These are phyloP conservation scores for Neoboletus subvelutipes DNA, from an alignment of 768 basidiomycete species.

Conservation along the genomic window DNA sequence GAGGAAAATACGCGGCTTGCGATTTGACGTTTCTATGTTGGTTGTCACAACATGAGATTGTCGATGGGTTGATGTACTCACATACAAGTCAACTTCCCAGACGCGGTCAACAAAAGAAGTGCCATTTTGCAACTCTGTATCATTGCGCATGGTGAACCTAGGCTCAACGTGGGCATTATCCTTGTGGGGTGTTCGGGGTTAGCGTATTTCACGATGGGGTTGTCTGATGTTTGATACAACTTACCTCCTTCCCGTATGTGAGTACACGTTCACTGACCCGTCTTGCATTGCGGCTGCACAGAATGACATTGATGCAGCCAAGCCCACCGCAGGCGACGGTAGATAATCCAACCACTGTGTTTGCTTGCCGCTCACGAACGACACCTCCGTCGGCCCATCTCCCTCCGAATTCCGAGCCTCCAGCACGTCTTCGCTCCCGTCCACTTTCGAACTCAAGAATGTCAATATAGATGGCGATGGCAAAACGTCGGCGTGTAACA, in stretches of 20 bases:
- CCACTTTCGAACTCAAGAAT: constrained; percentile 55
- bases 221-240: constrained; percentile 17
- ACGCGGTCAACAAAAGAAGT: constrained; percentile 70
- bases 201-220: neutral
- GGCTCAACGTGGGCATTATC: constrained; percentile 69
- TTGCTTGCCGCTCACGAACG: constrained; percentile 60
- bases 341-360: constrained; percentile 91
- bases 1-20: constrained; percentile 60
- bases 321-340: constrained; percentile 63
- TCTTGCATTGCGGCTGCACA: constrained; percentile 80
- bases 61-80: constrained; percentile 33
- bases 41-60: constrained; percentile 6
- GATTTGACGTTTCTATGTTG: constrained; percentile 72
- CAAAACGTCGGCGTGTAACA: constrained; percentile 22
- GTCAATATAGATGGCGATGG: constrained; percentile 62
- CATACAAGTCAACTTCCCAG: constrained; percentile 77
- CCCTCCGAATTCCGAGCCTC: constrained; percentile 79
- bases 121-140: constrained; percentile 64
- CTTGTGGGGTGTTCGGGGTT: constrained; percentile 39
- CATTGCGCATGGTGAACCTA: constrained; percentile 70
- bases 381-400: constrained; percentile 64
- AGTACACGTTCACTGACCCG: constrained; percentile 81
- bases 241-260: constrained; percentile 79
- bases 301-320: constrained; percentile 64
- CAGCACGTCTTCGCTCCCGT: constrained; percentile 64